A percentile compares a stretch with the other conserved stretches of the same genome.
Conservation (phyloP, 2,329 filamentous ascomycete species). For the Fusarium chuoi region DNA sequence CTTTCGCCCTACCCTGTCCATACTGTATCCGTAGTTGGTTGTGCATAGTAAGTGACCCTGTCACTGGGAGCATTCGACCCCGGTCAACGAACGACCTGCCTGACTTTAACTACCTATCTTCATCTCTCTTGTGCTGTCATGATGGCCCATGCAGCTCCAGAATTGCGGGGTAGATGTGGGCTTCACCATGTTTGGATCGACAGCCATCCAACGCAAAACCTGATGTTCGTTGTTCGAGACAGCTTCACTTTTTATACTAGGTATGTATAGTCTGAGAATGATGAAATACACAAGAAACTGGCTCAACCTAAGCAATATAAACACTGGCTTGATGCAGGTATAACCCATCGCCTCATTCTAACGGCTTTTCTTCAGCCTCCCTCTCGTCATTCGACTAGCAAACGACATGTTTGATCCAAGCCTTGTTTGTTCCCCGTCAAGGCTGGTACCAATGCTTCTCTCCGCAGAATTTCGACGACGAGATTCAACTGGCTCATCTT, state of each 20-base stretch:
- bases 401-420: slow-evolving; percentile 23
- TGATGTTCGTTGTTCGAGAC: slow-evolving; percentile 18
- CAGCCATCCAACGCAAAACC: background rate
- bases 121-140: slow-evolving; percentile 25
- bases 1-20: background rate
- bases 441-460: background rate
- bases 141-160: slow-evolving; percentile 28
- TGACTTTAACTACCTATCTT: slow-evolving; percentile 10
- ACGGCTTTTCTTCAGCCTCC: background rate
- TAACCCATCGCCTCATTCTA: background rate
- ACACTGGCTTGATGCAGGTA: background rate
- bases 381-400: slow-evolving; percentile 32
- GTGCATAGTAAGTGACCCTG: background rate
- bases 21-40: background rate
- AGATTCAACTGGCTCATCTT: background rate
- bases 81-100: background rate
- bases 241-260: slow-evolving; percentile 22
- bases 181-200: slow-evolving; percentile 13
- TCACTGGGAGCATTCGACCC: slow-evolving; percentile 9
- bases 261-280: background rate
- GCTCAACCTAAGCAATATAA: background rate
- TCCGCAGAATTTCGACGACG: background rate
- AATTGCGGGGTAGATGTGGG: slow-evolving; percentile 38
- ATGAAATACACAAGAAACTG: background rate
- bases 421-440: background rate